Conservation (phyloP, 805 yeast species). For the Candida ulmi region DNA sequence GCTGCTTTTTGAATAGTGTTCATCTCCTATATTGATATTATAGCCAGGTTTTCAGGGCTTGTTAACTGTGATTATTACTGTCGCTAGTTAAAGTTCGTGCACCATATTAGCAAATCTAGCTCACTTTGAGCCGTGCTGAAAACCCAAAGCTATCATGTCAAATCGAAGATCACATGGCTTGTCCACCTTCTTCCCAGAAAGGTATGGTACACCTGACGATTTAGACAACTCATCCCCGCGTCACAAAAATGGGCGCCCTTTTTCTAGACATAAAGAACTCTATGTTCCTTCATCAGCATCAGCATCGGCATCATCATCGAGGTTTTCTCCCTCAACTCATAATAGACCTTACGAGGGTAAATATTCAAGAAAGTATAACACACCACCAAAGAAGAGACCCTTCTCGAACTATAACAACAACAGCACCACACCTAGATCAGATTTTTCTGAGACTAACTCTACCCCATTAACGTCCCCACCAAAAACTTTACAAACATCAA, state of each 20-base stretch:
- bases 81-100: too few relatives aligned
- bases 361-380: background rate
- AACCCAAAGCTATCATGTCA: too few relatives aligned
- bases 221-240: background rate
- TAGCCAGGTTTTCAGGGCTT: too few relatives aligned
- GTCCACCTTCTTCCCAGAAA: conserved; percentile 5
- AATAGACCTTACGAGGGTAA: background rate
- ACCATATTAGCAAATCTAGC: too few relatives aligned
- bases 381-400: too few relatives aligned
- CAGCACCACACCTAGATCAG: background rate
- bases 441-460: background rate
- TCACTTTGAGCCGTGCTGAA: too few relatives aligned
- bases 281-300: conserved; percentile 1
- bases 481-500: background rate
- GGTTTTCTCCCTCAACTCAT: background rate
- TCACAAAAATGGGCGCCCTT: background rate
- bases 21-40: too few relatives aligned
- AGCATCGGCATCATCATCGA: background rate
- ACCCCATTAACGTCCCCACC: background rate
- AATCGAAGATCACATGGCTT: conserved; percentile 1
- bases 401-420: background rate
- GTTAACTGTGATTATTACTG: too few relatives aligned
- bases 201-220: background rate
- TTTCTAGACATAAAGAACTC: conserved; percentile 1
- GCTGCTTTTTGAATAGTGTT: too few relatives aligned